Conservation (phyloP, 306 rosid species). For the Alnus glutinosa region DNA sequence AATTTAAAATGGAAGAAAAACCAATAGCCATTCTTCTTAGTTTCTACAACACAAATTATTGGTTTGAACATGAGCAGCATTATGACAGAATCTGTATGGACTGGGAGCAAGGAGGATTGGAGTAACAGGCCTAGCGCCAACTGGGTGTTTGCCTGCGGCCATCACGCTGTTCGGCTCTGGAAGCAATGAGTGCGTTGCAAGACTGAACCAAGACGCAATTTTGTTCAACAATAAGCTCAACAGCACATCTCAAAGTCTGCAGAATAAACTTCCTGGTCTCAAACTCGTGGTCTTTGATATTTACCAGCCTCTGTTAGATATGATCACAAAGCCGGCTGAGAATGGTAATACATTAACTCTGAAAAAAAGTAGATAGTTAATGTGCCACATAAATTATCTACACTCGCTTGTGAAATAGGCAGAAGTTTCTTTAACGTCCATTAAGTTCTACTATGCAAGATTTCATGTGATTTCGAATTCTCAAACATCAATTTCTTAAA, state of each 20-base stretch:
- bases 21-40: background rate
- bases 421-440: slow-evolving; percentile 11
- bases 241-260: slow-evolving; percentile 45
- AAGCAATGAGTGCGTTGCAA: slow-evolving; percentile 55
- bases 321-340: slow-evolving; percentile 42
- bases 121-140: slow-evolving; percentile 57
- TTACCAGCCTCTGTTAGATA: slow-evolving; percentile 54
- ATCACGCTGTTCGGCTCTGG: slow-evolving; percentile 55
- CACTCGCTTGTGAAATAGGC: slow-evolving; percentile 6
- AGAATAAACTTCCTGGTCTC: slow-evolving; percentile 41
- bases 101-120: slow-evolving; percentile 53
- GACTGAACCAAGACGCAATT: slow-evolving; percentile 53
- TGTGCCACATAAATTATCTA: slow-evolving; percentile 5
- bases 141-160: slow-evolving; percentile 55
- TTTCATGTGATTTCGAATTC: slow-evolving; percentile 23
- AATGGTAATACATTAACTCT: slow-evolving; percentile 36
- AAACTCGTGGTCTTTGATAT: slow-evolving; percentile 55
- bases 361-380: slow-evolving; percentile 22
- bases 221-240: slow-evolving; percentile 53
- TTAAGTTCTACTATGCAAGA: slow-evolving; percentile 12
- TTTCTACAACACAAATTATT: slow-evolving; percentile 11
- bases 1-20: slow-evolving; percentile 1
- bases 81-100: slow-evolving; percentile 57
- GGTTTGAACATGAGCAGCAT: slow-evolving; percentile 26
- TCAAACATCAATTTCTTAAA: background rate